Evolutionary conservation across 1,139 yeast species (phyloP), one percentile per base, ranked within the genome.

Genomic region (Blastobotrys raffinosifermentans): DNA sequence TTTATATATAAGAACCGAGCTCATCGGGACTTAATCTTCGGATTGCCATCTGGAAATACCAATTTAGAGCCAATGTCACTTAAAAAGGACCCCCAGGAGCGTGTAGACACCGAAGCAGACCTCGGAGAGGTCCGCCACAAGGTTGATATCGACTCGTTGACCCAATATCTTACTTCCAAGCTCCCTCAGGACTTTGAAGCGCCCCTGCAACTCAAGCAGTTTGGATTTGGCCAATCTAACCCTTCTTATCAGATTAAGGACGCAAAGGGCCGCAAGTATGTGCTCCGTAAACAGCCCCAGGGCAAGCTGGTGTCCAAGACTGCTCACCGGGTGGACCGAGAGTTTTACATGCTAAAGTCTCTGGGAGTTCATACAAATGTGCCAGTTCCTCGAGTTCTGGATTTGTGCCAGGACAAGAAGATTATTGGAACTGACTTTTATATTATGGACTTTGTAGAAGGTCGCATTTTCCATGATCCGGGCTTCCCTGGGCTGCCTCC

Each of bases 401-500:
- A 82, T 2, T 57, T 84, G 23, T 77, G 78, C 40, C 67, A 67
- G 37, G 66, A 68, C 32, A 85, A 85, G 2, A 59, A 60, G 16
- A 75, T 83, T 23, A 77, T 78, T 2, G 94, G 85, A 53, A 80
- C 82, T 31, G 89, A 71, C 2, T 76, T 76, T 48, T 75, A 77
- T 50, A 45, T 54, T 19, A 77, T 77, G 81, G 75, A 76, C 48
- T 77, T 70, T 48, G 65, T 76, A 11, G 64, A 71, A 25, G 83
- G 82, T 2, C 62, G 72, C 19, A 75, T 72, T 44, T 74, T 79
- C 54, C 78, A 74, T 43, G 70, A 69, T 43, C 81, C 84, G 0
- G 46, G 57, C 3, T 63, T 79, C 64, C 70, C 67, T 0, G 71
- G 60, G 2, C 46, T 69, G 26, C 37, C 59, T 5, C 31, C 41